These are phyloP conservation scores for Thozetella sp. DNA, from an alignment of 495 filamentous ascomycete species.

Conservation along the genomic window DNA sequence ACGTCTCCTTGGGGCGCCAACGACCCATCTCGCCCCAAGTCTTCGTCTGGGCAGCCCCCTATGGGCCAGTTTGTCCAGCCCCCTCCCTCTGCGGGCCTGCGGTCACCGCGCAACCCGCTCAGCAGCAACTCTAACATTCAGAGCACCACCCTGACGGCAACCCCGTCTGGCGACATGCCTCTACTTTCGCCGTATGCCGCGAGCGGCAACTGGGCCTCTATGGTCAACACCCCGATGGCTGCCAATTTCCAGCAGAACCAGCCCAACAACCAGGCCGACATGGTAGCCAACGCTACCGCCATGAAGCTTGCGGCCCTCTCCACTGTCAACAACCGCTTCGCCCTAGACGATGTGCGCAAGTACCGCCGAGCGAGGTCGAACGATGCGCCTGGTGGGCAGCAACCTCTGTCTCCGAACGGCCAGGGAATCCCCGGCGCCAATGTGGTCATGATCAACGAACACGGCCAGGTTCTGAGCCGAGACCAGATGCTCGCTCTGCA, in stretches of 20 bases:
- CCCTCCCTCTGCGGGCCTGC: slow-evolving; percentile 74
- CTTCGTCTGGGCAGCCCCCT: slow-evolving; percentile 83
- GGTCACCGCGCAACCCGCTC: slow-evolving; percentile 77
- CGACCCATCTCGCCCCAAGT: slow-evolving; percentile 78
- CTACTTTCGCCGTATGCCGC: slow-evolving; percentile 88
- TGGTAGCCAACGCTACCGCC: slow-evolving; percentile 97
- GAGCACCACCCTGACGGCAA: slow-evolving; percentile 76
- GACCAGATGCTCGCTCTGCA: slow-evolving; percentile 89
- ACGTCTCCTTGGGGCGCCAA: slow-evolving; percentile 76
- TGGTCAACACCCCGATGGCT: slow-evolving; percentile 97
- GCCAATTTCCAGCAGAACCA: slow-evolving; percentile 70
- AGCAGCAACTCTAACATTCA: slow-evolving; percentile 73
- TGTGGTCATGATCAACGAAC: slow-evolving; percentile 87
- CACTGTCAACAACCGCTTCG: slow-evolving; percentile 97
- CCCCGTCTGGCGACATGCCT: slow-evolving; percentile 66
- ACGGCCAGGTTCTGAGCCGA: slow-evolving; percentile 81
- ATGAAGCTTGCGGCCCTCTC: slow-evolving; percentile 98
- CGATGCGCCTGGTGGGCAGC: slow-evolving; percentile 65
- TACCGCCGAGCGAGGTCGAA: slow-evolving; percentile 90
- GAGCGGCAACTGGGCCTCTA: slow-evolving; percentile 95
- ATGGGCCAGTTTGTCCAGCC: slow-evolving; percentile 98
- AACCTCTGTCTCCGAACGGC: slow-evolving; percentile 44
- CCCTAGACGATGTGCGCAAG: slow-evolving; percentile 92
- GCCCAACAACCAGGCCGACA: slow-evolving; percentile 78
- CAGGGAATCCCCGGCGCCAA: slow-evolving; percentile 61